These are phyloP conservation scores for Sungouiella blattae DNA, from an alignment of 805 yeast genomes.

Conservation along the genomic window DNA sequence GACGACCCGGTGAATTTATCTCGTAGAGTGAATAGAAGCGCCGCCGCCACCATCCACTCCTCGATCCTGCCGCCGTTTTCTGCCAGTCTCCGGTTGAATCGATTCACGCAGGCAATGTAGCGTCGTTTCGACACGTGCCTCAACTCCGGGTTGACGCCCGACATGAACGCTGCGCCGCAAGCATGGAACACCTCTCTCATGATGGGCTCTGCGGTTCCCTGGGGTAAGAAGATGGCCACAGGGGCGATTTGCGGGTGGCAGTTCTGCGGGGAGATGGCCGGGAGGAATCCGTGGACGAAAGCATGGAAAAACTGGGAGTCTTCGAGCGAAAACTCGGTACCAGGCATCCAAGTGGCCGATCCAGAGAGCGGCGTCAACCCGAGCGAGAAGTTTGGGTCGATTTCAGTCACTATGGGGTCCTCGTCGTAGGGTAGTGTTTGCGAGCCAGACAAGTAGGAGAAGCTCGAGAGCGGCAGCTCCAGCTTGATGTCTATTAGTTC, in stretches of 20 bases:
- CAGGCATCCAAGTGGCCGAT: background rate
- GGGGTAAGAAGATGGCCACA: conserved; percentile 11
- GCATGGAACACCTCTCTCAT: conserved; percentile 8
- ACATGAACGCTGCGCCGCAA: conserved; percentile 16
- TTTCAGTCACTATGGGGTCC: too few relatives aligned
- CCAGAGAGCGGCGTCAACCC: background rate
- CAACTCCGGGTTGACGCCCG: conserved; percentile 22
- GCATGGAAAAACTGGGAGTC: conserved; percentile 2
- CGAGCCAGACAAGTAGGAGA: too few relatives aligned
- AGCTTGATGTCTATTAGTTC: too few relatives aligned
- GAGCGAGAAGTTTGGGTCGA: background rate
- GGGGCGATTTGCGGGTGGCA: conserved; percentile 16
- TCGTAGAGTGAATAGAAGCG: conserved; percentile 5
- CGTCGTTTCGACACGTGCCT: background rate
- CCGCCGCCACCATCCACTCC: conserved; percentile 8
- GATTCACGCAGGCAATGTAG: conserved; percentile 4
- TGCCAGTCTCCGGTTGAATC: conserved; percentile 14
- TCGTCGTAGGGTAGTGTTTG: too few relatives aligned
- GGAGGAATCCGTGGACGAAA: conserved; percentile 12
- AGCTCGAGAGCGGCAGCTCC: too few relatives aligned
- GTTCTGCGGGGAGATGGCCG: conserved; percentile 14
- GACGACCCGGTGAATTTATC: conserved; percentile 4
- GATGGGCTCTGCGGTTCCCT: background rate
- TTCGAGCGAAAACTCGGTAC: background rate
- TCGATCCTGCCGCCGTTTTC: conserved; percentile 6